These are phyloP conservation scores for Colletotrichum musae DNA, from an alignment of 2,329 filamentous ascomycete genomes.

Conservation along the genomic window DNA sequence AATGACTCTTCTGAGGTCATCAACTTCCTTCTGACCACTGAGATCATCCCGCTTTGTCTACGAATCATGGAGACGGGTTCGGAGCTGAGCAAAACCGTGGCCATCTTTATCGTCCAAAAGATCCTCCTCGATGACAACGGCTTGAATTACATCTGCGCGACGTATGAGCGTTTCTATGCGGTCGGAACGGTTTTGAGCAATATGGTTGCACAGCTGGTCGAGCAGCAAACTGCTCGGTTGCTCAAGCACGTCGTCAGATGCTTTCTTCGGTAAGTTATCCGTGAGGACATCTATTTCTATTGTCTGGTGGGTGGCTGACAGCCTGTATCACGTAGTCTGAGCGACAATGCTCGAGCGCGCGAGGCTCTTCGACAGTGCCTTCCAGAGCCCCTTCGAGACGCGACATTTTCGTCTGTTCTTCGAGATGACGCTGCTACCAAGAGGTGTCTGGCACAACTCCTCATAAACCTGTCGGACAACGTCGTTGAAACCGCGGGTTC, in stretches of 20 bases:
- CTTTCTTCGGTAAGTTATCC: constrained; percentile 84
- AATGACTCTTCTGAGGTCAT: constrained; percentile 99
- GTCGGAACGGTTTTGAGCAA: constrained; percentile 98
- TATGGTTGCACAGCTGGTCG: constrained; percentile 97
- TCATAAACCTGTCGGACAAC: constrained; percentile 96
- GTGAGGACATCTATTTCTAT: too few species aligned
- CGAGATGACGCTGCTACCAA: constrained; percentile 98
- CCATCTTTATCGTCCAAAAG: constrained; percentile 99
- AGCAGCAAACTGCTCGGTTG: constrained; percentile 95
- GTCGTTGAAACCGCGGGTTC: constrained; percentile 66
- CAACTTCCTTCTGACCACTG: constrained; percentile 97
- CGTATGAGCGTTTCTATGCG: constrained; percentile 98
- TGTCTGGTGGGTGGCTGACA: background rate
- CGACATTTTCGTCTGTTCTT: constrained; percentile 95
- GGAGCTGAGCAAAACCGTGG: constrained; percentile 98
- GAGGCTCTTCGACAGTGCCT: constrained; percentile 96
- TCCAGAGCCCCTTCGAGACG: constrained; percentile 97
- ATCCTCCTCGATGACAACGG: constrained; percentile 97
- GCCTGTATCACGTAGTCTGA: constrained; percentile 71
- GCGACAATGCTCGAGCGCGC: constrained; percentile 94
- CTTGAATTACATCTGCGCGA: constrained; percentile 97
- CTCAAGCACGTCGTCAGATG: constrained; percentile 98
- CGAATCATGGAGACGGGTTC: constrained; percentile 99
- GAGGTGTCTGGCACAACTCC: constrained; percentile 94
- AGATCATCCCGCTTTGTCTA: constrained; percentile 97